Conservation (phyloP, 2,329 filamentous ascomycete genomes). For the Beauveria australis region DNA sequence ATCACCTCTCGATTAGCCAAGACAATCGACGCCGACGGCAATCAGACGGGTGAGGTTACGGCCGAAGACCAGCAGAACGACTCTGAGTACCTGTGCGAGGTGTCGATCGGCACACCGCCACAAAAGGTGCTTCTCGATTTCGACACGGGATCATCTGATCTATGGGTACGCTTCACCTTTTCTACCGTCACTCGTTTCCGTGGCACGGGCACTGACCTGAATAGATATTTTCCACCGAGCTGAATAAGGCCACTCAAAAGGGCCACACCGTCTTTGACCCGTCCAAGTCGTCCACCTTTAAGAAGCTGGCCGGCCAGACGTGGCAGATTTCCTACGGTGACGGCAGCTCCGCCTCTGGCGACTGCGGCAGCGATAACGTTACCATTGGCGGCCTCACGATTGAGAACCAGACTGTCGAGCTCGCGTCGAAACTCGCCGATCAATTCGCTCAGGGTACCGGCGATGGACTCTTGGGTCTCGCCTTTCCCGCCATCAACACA, state of each 20-base stretch:
- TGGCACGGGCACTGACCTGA: too few species aligned
- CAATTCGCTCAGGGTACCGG: slow-evolving; percentile 39
- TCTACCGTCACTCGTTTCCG: neutral
- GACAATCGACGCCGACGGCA: neutral
- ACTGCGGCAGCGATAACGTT: slow-evolving; percentile 36
- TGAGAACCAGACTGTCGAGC: slow-evolving; percentile 33
- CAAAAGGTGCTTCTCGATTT: slow-evolving; percentile 33
- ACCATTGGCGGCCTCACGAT: slow-evolving; percentile 35
- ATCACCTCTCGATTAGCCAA: neutral
- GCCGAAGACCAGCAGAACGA: slow-evolving; percentile 10
- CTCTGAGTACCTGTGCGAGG: slow-evolving; percentile 7
- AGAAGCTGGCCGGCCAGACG: slow-evolving; percentile 25
- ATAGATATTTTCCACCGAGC: slow-evolving; percentile 21
- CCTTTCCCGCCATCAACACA: slow-evolving; percentile 34
- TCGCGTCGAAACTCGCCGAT: slow-evolving; percentile 31
- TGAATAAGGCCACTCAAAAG: slow-evolving; percentile 17
- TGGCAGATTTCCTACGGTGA: slow-evolving; percentile 40
- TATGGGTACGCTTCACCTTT: slow-evolving; percentile 21
- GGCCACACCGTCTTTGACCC: slow-evolving; percentile 33
- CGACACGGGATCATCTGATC: slow-evolving; percentile 34
- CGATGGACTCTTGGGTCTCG: slow-evolving; percentile 21
- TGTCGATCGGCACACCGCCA: slow-evolving; percentile 21
- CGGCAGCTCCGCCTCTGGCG: slow-evolving; percentile 33
- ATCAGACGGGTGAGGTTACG: slow-evolving; percentile 3
- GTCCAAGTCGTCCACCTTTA: slow-evolving; percentile 28